Evolutionary conservation across 805 yeast genomes (phyloP).

Genomic region (Tetrapisispora phaffii): DNA sequence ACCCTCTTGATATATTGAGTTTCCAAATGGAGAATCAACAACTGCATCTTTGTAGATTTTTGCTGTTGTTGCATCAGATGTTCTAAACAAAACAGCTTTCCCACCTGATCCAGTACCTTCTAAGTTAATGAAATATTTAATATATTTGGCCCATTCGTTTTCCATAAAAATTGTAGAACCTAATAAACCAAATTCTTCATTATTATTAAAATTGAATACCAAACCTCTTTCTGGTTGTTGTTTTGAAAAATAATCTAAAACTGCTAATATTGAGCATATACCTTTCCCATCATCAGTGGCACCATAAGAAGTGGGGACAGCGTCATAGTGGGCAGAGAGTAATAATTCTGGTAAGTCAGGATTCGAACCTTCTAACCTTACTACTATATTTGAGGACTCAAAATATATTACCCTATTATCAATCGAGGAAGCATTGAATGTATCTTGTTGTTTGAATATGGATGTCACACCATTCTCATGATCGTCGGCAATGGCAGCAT

Average conservation of each 20-base stretch:
- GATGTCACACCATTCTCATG: conserved; percentile 32
- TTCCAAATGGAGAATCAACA: conserved; percentile 57
- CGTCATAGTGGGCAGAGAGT: conserved; percentile 79
- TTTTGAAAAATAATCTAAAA: conserved; percentile 38
- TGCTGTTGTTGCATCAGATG: conserved; percentile 68
- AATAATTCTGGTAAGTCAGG: conserved; percentile 53
- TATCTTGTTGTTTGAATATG: conserved; percentile 42
- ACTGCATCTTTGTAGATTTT: conserved; percentile 46
- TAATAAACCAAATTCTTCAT: conserved; percentile 78
- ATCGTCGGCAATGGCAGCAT: conserved; percentile 32
- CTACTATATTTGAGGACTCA: conserved; percentile 75
- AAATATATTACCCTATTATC: conserved; percentile 52
- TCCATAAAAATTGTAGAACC: conserved; percentile 69
- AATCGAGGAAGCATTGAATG: conserved; percentile 34
- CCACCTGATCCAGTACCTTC: conserved; percentile 95
- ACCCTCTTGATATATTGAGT: conserved; percentile 76
- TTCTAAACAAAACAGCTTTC: conserved; percentile 69
- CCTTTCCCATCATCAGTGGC: conserved; percentile 93
- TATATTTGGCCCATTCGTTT: conserved; percentile 61
- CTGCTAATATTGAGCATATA: conserved; percentile 66
- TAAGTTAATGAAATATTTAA: conserved; percentile 61
- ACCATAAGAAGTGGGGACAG: conserved; percentile 80
- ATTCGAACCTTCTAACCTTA: conserved; percentile 57
- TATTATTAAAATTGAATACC: conserved; percentile 76
- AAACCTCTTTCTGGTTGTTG: conserved; percentile 60